A percentile compares a stretch with the other conserved stretches of the same genome.
These are phyloP conservation scores for Xylaria sp. DNA, from an alignment of 2,329 filamentous ascomycete genomes.

Conservation along the genomic window DNA sequence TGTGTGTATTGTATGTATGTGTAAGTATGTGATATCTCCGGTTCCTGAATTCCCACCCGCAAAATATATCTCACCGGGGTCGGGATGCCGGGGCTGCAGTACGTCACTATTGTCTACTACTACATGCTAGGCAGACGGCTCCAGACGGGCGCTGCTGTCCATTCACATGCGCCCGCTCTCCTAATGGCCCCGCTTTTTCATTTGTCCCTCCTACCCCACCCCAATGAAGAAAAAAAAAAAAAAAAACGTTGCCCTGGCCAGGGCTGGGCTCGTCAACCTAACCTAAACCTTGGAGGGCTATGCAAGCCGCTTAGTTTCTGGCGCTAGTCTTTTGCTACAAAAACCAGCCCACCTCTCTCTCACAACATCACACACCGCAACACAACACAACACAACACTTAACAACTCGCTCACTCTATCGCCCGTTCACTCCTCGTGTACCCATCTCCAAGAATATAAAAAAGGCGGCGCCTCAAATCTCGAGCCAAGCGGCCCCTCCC, in stretches of 20 bases:
- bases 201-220: conserved; percentile 12
- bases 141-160: background rate
- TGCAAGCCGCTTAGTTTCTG: conserved; percentile 7
- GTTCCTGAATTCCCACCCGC: background rate
- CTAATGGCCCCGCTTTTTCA: conserved; percentile 7
- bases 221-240: conserved; percentile 8
- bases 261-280: background rate
- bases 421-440: background rate
- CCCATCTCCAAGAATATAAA: too few species aligned
- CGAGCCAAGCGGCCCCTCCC: too few species aligned
- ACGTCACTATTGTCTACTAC: conserved; percentile 21
- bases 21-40: too few species aligned
- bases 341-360: background rate
- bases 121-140: background rate
- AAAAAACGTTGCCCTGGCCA: conserved; percentile 12
- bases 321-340: conserved; percentile 4
- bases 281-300: conserved; percentile 1
- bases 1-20: too few species aligned
- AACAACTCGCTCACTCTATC: too few species aligned
- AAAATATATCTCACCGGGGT: too few species aligned
- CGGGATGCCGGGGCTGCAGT: background rate
- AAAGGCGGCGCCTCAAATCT: too few species aligned
- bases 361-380: background rate
- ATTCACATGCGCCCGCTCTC: conserved; percentile 10
- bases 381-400: background rate